phyloP scores from a whole-genome alignment of 495 filamentous ascomycete species.

The Staphylotrichum longicolle region DNA sequence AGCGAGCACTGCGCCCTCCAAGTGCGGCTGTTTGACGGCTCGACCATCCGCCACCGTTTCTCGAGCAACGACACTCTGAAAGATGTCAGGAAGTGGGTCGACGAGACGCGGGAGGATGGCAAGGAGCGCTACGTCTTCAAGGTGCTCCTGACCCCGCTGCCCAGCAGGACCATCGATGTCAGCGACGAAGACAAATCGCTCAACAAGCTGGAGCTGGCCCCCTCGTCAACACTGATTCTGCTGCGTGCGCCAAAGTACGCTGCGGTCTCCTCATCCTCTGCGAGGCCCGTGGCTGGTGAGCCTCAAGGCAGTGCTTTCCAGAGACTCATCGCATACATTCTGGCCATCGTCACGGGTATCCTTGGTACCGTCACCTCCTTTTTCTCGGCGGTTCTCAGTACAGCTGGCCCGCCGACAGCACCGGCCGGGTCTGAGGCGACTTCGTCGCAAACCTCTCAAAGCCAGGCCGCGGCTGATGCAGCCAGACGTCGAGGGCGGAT shows the following conservation, averaged over 20 bases:
- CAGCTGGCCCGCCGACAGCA: slow-evolving; percentile 15
- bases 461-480: slow-evolving; percentile 9
- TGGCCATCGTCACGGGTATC: slow-evolving; percentile 45
- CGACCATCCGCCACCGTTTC: slow-evolving; percentile 71
- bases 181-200: slow-evolving; percentile 71
- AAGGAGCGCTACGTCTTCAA: slow-evolving; percentile 73
- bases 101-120: slow-evolving; percentile 45
- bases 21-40: slow-evolving; percentile 81
- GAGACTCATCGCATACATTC: slow-evolving; percentile 53
- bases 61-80: slow-evolving; percentile 60
- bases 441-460: slow-evolving; percentile 1
- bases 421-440: slow-evolving; percentile 6
- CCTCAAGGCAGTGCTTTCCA: slow-evolving; percentile 44
- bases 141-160: slow-evolving; percentile 74
- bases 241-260: slow-evolving; percentile 36
- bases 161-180: slow-evolving; percentile 67
- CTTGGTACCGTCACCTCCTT: slow-evolving; percentile 30
- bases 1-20: slow-evolving; percentile 63
- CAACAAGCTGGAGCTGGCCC: slow-evolving; percentile 63
- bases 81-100: slow-evolving; percentile 77
- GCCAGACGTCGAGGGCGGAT: slow-evolving; percentile 22
- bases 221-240: slow-evolving; percentile 80
- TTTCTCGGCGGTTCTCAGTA: slow-evolving; percentile 36
- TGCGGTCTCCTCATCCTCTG: slow-evolving; percentile 60
- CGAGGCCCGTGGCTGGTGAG: slow-evolving; percentile 37